Conservation (phyloP, 2,329 filamentous ascomycete species). For the Lecanicillium sp. region DNA sequence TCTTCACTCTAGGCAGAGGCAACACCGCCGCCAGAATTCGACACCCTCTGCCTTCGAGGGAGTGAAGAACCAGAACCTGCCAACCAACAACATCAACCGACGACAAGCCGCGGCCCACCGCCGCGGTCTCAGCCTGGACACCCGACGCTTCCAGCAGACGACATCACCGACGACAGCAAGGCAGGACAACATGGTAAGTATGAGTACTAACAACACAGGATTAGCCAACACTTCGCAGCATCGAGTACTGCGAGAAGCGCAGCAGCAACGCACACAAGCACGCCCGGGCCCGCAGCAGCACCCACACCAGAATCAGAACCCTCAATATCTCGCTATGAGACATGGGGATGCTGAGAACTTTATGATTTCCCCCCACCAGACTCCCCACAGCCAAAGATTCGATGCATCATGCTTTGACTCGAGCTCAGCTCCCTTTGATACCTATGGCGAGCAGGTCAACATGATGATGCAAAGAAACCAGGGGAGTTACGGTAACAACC, state of each 20-base stretch:
- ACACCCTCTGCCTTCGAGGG: conserved; percentile 74
- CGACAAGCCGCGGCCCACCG: conserved; percentile 55
- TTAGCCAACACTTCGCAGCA: conserved; percentile 59
- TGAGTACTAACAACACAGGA: conserved; percentile 50
- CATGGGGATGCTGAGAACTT: conserved; percentile 46
- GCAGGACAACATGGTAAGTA: conserved; percentile 42
- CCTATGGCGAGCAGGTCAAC: conserved; percentile 38
- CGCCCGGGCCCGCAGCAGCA: conserved; percentile 58
- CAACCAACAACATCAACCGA: conserved; percentile 39
- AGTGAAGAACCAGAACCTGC: conserved; percentile 61
- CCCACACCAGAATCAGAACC: conserved; percentile 20
- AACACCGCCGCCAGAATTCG: conserved; percentile 81
- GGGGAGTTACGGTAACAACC: conserved; percentile 34
- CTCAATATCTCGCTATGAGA: conserved; percentile 25
- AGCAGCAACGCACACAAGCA: conserved; percentile 73
- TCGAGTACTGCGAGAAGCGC: conserved; percentile 75
- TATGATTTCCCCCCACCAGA: conserved; percentile 49
- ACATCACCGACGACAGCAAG: conserved; percentile 21
- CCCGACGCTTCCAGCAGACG: conserved; percentile 39
- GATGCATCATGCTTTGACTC: conserved; percentile 40
- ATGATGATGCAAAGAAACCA: conserved; percentile 43
- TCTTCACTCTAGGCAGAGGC: conserved; percentile 54
- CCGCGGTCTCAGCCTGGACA: conserved; percentile 80
- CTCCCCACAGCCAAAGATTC: conserved; percentile 49
- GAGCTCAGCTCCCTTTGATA: conserved; percentile 42